Base-by-base conservation (phyloP, 768 basidiomycete species). In the Tremella yokohamensis region DNA sequence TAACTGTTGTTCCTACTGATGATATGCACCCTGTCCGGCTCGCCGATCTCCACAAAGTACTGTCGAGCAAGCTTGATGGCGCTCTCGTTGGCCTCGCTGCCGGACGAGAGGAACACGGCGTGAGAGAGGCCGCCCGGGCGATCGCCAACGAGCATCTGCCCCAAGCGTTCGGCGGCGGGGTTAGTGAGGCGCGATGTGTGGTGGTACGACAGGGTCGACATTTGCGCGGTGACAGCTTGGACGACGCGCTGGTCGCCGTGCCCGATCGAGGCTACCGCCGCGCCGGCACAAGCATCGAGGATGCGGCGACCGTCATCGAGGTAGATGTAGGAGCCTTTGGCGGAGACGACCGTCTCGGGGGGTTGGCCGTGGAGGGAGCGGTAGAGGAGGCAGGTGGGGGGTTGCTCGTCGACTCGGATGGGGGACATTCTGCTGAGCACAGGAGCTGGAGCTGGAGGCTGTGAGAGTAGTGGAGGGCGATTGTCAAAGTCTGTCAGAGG, bases 21-120 rank as follows among this genome's bases (percentile, higher is more conserved):
- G 68, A 87, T 90, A 64, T 90, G 87, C 54, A 63, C 84, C 54
- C 90, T 83, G 64, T 86, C 77, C 0, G 82, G 79, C 72, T 92
- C 87, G 1, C 84, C 83, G 0, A 79, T 83, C 69, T 89, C 88
- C 19, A 81, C 69, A 52, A 45, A 60, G 50, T 69, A 87, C 86
- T 90, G 89, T 67, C 86, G 83, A 34, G 85, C 84, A 2, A 89
- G 81, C 45, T 93, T 93, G 55, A 91, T 80, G 16, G 84, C 86
- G 53, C 83, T 82, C 64, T 93, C 90, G 88, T 90, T 88, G 0
- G 90, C 89, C 75, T 93, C 90, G 0, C 57, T 64, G 83, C 90
- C 90, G 75, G 89, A 89, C 42, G 87, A 85, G 16, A 84, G 81
- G 69, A 90, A 90, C 1, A 83, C 9, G 83, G 77, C 51, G 84